Evolutionary conservation across 441 rosid genomes (phyloP), one percentile per base, ranked within the genome.

Genomic region (Raphanus hybrid): DNA sequence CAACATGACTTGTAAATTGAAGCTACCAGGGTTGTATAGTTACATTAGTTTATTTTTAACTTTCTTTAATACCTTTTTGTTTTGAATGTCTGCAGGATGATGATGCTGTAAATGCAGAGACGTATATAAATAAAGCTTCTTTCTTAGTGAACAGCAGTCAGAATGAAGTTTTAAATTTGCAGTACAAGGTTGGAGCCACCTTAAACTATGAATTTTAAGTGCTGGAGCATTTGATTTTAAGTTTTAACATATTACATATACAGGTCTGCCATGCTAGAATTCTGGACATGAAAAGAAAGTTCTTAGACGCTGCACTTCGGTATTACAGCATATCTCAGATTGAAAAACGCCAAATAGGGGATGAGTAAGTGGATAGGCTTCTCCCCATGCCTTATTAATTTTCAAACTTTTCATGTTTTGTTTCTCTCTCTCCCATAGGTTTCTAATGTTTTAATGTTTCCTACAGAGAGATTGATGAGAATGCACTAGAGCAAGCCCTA

Each of bases 251-350:
- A 3, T 12, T 26, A 67, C 63, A 8, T 69, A 71, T 65, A 65
- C 78, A 94, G 99, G 96, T 94, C 80, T 92, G 97, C 74, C 94
- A 92, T 91, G 98, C 99, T 73, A 90, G 98, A 83, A 91, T 96
- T 87, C 86, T 94, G 92, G 98, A 96, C 84, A 86, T 96, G 74
- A 96, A 96, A 86, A 86, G 98, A 84, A 96, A 96, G 87, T 96
- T 96, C 73, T 82, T 94, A 84, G 99, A 96, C 79, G 98, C 98
- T 64, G 99, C 99, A 78, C 78, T 96, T 57, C 96, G 99, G 43
- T 94, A 94, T 78, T 96, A 94, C 67, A 88, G 88, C 84, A 94
- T 94, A 75, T 94, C 98, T 80, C 98, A 96, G 82, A 96, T 96
- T 82, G 98, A 94, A 85, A 85, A 96, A 89, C 91, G 96, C 52